A percentile compares a stretch with the other conserved stretches of the same genome.
Evolutionary conservation across 345 rosid genomes (phyloP).

Genomic region (thale cress (Arabidopsis thaliana)): DNA sequence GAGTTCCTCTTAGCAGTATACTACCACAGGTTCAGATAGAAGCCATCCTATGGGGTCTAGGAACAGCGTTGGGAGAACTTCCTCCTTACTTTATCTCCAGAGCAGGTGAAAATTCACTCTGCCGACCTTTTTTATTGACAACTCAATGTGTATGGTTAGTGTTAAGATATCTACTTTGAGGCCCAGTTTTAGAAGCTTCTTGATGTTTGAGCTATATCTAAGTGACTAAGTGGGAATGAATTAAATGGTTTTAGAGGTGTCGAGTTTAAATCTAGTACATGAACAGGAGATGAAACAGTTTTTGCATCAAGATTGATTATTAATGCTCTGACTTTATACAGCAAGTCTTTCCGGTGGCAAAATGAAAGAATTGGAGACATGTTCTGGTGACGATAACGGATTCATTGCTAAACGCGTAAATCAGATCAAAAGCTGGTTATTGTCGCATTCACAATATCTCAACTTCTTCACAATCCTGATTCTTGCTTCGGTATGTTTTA

Average conservation of each 20-base stretch:
- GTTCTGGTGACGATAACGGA: constrained; percentile 63
- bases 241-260: not conserved
- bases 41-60: constrained; percentile 90
- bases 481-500: constrained; percentile 79
- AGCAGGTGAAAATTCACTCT: constrained; percentile 61
- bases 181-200: constrained; percentile 1
- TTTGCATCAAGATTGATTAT: constrained; percentile 14
- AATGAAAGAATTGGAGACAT: constrained; percentile 70
- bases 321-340: constrained; percentile 46
- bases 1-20: constrained; percentile 88
- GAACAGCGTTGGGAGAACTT: constrained; percentile 98
- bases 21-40: constrained; percentile 89
- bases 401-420: constrained; percentile 52
- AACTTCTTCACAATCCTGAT: constrained; percentile 83
- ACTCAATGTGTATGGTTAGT: constrained; percentile 17
- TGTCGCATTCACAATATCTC: constrained; percentile 73
- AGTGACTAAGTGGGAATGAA: not conserved
- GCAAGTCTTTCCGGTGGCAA: constrained; percentile 76
- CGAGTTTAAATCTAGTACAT: not conserved
- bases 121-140: not conserved
- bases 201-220: constrained; percentile 4
- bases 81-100: constrained; percentile 98
- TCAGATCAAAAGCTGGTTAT: constrained; percentile 67
- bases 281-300: constrained; percentile 14
- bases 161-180: not conserved